Conservation (phyloP, 2,329 filamentous ascomycete genomes). For the Macrophomina pseudophaseolina region DNA sequence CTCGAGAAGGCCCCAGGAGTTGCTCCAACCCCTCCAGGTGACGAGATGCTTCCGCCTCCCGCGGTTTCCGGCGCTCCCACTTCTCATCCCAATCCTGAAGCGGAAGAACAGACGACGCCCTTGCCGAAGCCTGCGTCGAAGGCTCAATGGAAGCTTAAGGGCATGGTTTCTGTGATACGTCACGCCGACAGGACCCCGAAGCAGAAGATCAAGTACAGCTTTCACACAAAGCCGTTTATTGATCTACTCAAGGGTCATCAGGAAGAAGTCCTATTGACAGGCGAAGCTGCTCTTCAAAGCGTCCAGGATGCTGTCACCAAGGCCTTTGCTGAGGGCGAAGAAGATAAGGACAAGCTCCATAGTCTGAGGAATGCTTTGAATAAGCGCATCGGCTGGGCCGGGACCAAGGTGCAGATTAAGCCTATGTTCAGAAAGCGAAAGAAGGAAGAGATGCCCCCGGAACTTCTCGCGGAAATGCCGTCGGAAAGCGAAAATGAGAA, state of each 20-base stretch:
- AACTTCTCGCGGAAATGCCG: conserved; percentile 31
- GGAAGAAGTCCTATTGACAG: conserved; percentile 93
- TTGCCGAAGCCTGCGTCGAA: conserved; percentile 67
- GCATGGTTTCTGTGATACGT: conserved; percentile 93
- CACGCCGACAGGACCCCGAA: conserved; percentile 98
- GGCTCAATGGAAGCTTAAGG: conserved; percentile 97
- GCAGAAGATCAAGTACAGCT: conserved; percentile 99
- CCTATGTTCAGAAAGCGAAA: conserved; percentile 96
- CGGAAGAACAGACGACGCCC: conserved; percentile 39
- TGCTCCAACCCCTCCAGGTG: conserved; percentile 15
- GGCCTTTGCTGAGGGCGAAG: conserved; percentile 77
- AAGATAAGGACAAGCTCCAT: conserved; percentile 86
- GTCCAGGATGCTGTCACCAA: conserved; percentile 86
- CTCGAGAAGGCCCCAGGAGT: conserved; percentile 43
- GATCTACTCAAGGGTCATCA: conserved; percentile 93
- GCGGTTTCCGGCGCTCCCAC: conserved; percentile 35
- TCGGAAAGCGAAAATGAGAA: conserved; percentile 34
- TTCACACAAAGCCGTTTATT: conserved; percentile 95
- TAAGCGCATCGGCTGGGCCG: conserved; percentile 92
- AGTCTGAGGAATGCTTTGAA: conserved; percentile 83
- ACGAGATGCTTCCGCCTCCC: conserved; percentile 39
- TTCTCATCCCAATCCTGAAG: conserved; percentile 36
- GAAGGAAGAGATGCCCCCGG: conserved; percentile 60
- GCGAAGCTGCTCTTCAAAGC: conserved; percentile 84
- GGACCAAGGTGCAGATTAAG: conserved; percentile 98